Conservation (phyloP, 2,329 filamentous ascomycete species). For the Lojkania enalia region DNA sequence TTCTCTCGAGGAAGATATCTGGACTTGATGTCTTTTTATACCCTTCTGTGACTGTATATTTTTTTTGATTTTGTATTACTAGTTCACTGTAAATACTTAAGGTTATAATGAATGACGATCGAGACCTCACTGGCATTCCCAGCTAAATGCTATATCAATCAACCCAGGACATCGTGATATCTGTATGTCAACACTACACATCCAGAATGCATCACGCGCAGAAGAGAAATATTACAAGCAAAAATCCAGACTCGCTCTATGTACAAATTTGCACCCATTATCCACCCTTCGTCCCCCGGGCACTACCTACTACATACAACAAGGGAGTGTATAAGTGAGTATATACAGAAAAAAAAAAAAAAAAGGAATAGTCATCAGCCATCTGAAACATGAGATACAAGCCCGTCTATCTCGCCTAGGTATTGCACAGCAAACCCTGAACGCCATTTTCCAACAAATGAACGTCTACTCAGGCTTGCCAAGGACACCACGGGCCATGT, state of each 20-base stretch:
- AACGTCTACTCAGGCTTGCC: constrained; percentile 33
- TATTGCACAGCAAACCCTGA: constrained; percentile 3
- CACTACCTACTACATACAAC: not conserved
- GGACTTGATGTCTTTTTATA: not conserved
- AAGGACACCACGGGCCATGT: constrained; percentile 40
- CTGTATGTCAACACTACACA: no score
- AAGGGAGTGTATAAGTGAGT: constrained; percentile 3
- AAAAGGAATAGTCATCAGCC: constrained; percentile 4
- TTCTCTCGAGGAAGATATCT: not conserved
- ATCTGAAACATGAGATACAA: not conserved
- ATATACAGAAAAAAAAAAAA: constrained; percentile 1
- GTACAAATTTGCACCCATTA: constrained; percentile 1
- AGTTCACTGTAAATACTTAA: not conserved
- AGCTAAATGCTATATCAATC: no score
- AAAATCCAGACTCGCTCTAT: constrained; percentile 10
- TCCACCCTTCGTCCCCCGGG: not conserved
- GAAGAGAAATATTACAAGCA: not conserved
- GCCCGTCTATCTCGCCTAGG: not conserved
- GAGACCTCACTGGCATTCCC: no score
- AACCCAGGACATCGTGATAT: no score
- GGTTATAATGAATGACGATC: no score
- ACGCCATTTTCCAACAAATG: constrained; percentile 11
- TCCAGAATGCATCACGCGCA: not conserved
- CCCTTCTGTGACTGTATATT: not conserved
- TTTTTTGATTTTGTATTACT: not conserved